Evolutionary conservation across 2,329 filamentous ascomycete genomes (phyloP), one percentile per base, ranked within the genome.

Genomic region (Cyanodermella asteris): DNA sequence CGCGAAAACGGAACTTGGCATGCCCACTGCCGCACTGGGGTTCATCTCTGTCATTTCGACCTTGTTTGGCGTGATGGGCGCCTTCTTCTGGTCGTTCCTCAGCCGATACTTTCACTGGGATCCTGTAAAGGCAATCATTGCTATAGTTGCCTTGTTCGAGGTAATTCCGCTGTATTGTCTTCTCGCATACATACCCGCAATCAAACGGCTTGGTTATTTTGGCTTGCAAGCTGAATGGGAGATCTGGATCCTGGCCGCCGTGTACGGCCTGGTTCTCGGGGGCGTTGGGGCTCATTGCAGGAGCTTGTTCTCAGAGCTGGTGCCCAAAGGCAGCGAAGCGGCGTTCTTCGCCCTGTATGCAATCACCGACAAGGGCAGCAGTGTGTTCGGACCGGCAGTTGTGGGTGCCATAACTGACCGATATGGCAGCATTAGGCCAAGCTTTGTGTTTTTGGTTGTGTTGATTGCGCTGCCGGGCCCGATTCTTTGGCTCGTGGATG

Each of bases 271-370:
- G 24, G 82, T 94, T 2, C 66, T 94, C 16, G 87, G 87, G n/a
- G 87, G 87, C 0, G 53, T 97, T 20, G 80, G 76, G 29, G 75
- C 74, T 13, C 93, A 94, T 48, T 94, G 87, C 43, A 72, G 87
- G 20, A 82, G 77, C 31, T 59, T 97, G 4, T 97, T 78, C 43
- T 82, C 81, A 19, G 82, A 94, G 46, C 60, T 97, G 28, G 91
- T 97, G 28, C 87, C 87, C 2, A 78, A 80, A 0, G 87, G 87
- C 4, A 90, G 75, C 16, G 87, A 97, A 49, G 82, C 87, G 0
- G 82, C 84, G 0, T 97, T 97, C 43, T 97, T 91, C 44, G 82
- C 84, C 0, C 58, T 97, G 2, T 97, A 94, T 43, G 87, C 87
- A 18, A 93, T 94, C 34, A 94, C 87, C 2, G 87, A 97, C 46